Evolutionary conservation across 352 stramenopile genomes (phyloP).

Genomic region (Phytophthora cryptogea): DNA sequence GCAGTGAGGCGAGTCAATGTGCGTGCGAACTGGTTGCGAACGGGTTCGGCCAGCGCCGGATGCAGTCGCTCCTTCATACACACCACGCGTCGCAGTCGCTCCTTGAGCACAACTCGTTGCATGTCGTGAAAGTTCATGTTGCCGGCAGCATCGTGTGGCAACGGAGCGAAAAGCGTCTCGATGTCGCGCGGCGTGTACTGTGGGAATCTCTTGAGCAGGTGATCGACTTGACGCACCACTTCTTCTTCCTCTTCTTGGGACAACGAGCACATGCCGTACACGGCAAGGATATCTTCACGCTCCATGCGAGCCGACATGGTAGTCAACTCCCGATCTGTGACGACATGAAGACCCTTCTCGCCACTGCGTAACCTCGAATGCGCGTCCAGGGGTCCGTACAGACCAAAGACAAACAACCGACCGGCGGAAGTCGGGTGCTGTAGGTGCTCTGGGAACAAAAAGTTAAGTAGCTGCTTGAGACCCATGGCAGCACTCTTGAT

Average conservation of each 20-base stretch:
- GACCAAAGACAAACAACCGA: slow-evolving; percentile 76
- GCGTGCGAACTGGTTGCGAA: slow-evolving; percentile 57
- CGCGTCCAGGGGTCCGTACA: slow-evolving; percentile 78
- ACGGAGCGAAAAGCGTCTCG: slow-evolving; percentile 51
- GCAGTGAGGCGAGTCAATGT: slow-evolving; percentile 48
- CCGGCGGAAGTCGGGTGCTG: slow-evolving; percentile 81
- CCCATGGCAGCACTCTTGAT: slow-evolving; percentile 33
- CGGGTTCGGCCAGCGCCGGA: slow-evolving; percentile 44
- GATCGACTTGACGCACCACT: slow-evolving; percentile 75
- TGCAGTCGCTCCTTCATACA: slow-evolving; percentile 77
- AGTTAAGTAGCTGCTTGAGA: slow-evolving; percentile 66
- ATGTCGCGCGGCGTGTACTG: slow-evolving; percentile 74
- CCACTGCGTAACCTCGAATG: slow-evolving; percentile 61
- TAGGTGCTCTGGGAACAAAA: slow-evolving; percentile 77
- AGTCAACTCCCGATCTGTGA: slow-evolving; percentile 76
- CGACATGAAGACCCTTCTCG: slow-evolving; percentile 61
- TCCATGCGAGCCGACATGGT: slow-evolving; percentile 83
- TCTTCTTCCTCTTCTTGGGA: slow-evolving; percentile 76
- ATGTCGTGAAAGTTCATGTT: slow-evolving; percentile 83
- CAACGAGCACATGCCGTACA: slow-evolving; percentile 67
- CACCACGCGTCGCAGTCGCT: slow-evolving; percentile 61
- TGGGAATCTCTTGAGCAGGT: slow-evolving; percentile 59
- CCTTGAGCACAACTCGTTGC: slow-evolving; percentile 64
- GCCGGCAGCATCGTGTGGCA: slow-evolving; percentile 46
- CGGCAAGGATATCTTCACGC: slow-evolving; percentile 77